Evolutionary conservation across 805 yeast genomes (phyloP).

Genomic region (Yamadazyma endophytica): DNA sequence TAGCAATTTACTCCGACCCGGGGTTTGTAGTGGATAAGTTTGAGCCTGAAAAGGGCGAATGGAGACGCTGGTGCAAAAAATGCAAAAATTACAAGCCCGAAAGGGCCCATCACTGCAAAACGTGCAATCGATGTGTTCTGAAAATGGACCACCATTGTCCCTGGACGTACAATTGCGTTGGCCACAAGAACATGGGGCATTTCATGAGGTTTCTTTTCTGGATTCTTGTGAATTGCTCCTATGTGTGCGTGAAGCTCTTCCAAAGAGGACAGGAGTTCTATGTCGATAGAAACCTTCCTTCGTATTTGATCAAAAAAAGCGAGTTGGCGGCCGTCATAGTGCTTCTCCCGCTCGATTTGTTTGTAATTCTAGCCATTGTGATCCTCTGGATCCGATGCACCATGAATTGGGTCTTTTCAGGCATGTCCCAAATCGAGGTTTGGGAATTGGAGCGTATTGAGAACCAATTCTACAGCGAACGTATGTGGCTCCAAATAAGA

Average conservation of each 20-base stretch:
- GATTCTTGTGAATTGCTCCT: constrained; percentile 52
- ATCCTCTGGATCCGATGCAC: constrained; percentile 61
- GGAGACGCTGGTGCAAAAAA: constrained; percentile 71
- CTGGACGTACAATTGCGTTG: constrained; percentile 91
- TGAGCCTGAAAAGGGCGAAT: constrained; percentile 41
- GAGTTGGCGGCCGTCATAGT: constrained; percentile 56
- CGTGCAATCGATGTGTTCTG: constrained; percentile 70
- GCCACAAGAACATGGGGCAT: constrained; percentile 71
- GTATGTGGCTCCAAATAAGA: constrained; percentile 49
- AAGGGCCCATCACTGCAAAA: constrained; percentile 80
- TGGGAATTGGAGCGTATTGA: constrained; percentile 90
- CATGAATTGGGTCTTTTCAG: constrained; percentile 49
- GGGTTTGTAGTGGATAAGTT: constrained; percentile 61
- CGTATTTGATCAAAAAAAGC: constrained; percentile 46
- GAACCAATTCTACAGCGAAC: constrained; percentile 52
- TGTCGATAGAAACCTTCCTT: constrained; percentile 48
- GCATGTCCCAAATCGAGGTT: constrained; percentile 84
- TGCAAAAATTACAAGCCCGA: constrained; percentile 76
- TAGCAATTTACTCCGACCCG: constrained; percentile 65
- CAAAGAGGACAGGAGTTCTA: constrained; percentile 43
- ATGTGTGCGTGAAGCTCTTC: constrained; percentile 40
- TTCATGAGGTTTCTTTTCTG: constrained; percentile 72
- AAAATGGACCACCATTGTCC: constrained; percentile 94
- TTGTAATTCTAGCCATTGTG: constrained; percentile 59
- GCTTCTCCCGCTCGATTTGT: constrained; percentile 48